Base-by-base conservation (phyloP, 2,329 filamentous ascomycete genomes). In the Rhinocladiella similis region DNA sequence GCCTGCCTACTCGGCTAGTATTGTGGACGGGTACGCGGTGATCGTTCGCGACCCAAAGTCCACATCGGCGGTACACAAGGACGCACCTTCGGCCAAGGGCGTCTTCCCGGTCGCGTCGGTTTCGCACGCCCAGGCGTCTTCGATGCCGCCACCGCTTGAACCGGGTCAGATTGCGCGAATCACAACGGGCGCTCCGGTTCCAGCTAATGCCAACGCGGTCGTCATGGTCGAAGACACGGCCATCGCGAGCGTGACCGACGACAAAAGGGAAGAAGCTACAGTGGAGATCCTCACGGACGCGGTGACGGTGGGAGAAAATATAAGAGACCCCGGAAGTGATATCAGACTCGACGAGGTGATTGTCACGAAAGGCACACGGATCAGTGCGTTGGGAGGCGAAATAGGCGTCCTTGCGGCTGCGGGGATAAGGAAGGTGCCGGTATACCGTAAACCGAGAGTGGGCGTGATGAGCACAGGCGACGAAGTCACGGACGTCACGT, bases 151-250 rank as follows among this genome's bases (percentile, higher is more conserved):
- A 14, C 73, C 83, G 1, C 75, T 97, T 2, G 79, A 86, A 52
- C 78, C 83, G 33, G 91, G 92, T 0, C 82, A 91, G 62, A 87
- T 97, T 51, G 88, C 93, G 0, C 83, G 94, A 46, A 96, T 99
- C 65, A 99, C 94, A 0, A 99, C 94, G 0, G 94, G 94, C 0
- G 94, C 94, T 5, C 93, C 94, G 10, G 76, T 99, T 0, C 94
- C 94, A 1, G 86, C 86, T 0, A 91, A 92, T 0, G 91, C 94
- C 1, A 96, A 90, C 22, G 88, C 93, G 0, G 92, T 99, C 4
- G 87, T 97, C 46, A 97, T 95, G 91, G 94, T 99, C 0, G 94
- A 99, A 74, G 94, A 97, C 68, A 99, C 94, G 0, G 75, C 86
- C 1, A 77, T 99, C 3, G 84, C 83, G 58, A 86, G 83, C 1